phyloP scores from a whole-genome alignment of 164 flowering plant genomes.

The Liriodendron chinense region DNA sequence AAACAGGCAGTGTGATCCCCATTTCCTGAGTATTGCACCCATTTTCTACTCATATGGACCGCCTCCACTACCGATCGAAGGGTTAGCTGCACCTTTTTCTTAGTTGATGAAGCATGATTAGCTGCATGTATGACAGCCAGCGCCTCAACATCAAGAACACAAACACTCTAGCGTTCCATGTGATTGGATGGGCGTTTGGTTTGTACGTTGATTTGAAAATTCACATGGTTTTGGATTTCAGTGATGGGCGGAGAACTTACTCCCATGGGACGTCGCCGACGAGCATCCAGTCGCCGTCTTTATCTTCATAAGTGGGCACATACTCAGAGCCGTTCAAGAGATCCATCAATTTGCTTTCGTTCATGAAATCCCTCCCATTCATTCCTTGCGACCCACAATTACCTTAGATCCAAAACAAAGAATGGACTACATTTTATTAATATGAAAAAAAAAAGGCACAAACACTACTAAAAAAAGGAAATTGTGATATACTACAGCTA shows the following conservation, averaged over 20 bases:
- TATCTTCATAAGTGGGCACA: constrained; percentile 82
- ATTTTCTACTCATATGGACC: too few species aligned
- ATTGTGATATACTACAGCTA: background rate
- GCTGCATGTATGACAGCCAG: background rate
- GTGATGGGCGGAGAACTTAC: constrained; percentile 38
- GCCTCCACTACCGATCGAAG: background rate
- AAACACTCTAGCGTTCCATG: background rate
- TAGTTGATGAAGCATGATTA: background rate
- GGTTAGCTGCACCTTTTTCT: background rate
- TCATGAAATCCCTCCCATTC: constrained; percentile 69
- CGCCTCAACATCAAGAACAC: background rate
- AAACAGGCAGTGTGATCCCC: too few species aligned
- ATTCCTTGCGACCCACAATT: constrained; percentile 73
- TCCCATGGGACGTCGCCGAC: constrained; percentile 93
- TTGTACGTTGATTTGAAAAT: too few species aligned
- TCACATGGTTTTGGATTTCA: background rate
- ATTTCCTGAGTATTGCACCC: too few species aligned
- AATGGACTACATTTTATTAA: background rate
- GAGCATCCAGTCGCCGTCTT: constrained; percentile 93
- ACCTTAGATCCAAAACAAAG: constrained; percentile 28
- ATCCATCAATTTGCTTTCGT: constrained; percentile 78
- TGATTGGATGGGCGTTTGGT: too few species aligned
- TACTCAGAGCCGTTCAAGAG: constrained; percentile 72
- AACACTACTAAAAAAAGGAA: background rate
- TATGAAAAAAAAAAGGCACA: background rate